Evolutionary conservation across 768 basidiomycete genomes (phyloP), one percentile per base, ranked within the genome.

Genomic region (Pisolithus orientalis): DNA sequence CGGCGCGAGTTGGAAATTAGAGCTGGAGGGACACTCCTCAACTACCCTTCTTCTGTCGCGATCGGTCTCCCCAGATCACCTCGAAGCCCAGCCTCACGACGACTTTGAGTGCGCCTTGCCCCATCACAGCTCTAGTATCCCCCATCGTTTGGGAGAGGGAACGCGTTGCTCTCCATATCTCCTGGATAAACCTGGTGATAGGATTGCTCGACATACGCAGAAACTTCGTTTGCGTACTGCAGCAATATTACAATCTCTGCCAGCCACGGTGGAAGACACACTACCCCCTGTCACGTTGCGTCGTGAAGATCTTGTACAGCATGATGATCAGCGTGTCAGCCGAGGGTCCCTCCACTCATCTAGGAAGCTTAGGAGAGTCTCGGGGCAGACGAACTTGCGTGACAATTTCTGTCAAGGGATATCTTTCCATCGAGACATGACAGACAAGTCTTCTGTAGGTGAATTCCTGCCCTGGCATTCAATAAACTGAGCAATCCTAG

Each of bases 141-240:
- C 28, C 14, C 11, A 39, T 17, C 44, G 37, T 28, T 17, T 27
- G 38, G 50, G 45, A 44, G 51, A 52, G 50, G 54, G 56, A 17
- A 53, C 46, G 46, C 51, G 44, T 48, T 28, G 11, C 31, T 56
- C 54, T 50, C 42, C 49, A 13, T 58, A 57, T 38, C 45, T 56
- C 5, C 50, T 62, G 28, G 52, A 45, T 11, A 59, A 63, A 14
- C 65, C 65, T 44, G 66, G 66, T 3, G 56, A 65, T 51, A 53
- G 61, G 53, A 69, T 57, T 21, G 55, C 57, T 46, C 38, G 54
- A 37, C 66, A 60, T 45, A 60, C 39, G 27, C 55, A 49, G 42
- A 56, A 54, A 21, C 67, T 67, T 49, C 67, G 66, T 39, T 45
- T 56, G 38, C 63, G 65, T 47, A 69, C 53, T 6, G 63, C 63